phyloP scores from a whole-genome alignment of 371 early-diverging fungal genomes.

The Apophysomyces ossiformis region DNA sequence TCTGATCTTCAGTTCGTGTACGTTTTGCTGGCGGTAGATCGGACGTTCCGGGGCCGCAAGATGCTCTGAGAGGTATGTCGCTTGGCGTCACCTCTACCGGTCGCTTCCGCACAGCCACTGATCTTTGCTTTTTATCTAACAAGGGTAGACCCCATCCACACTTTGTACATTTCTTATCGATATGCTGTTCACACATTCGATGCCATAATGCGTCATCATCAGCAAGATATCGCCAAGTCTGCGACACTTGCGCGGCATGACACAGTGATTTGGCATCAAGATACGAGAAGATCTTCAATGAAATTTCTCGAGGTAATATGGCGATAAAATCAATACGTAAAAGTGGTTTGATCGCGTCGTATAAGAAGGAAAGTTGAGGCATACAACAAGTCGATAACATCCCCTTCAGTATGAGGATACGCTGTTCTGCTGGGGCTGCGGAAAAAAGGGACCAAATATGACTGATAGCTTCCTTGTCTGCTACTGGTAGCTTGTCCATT shows the following conservation, averaged over 20 bases:
- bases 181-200: constrained; percentile 95
- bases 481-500: constrained; percentile 48
- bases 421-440: constrained; percentile 61
- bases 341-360: constrained; percentile 67
- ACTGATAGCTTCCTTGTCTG: constrained; percentile 57
- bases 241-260: constrained; percentile 87
- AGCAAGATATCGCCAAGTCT: constrained; percentile 78
- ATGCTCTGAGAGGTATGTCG: constrained; percentile 20
- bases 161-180: constrained; percentile 91
- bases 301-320: constrained; percentile 79
- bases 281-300: constrained; percentile 80
- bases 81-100: constrained; percentile 8
- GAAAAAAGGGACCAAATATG: constrained; percentile 67
- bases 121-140: constrained; percentile 48
- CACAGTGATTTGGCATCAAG: constrained; percentile 93
- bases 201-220: constrained; percentile 95
- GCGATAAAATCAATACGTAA: constrained; percentile 84
- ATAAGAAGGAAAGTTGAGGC: constrained; percentile 80
- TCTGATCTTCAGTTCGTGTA: constrained; percentile 9
- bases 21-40: constrained; percentile 8
- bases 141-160: constrained; percentile 96
- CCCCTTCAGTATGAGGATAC: constrained; percentile 69
- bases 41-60: constrained; percentile 26
- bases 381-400: constrained; percentile 76
- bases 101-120: constrained; percentile 19